Evolutionary conservation across 75 land plant species (phyloP).

Genomic region (Gnetum montanum): DNA sequence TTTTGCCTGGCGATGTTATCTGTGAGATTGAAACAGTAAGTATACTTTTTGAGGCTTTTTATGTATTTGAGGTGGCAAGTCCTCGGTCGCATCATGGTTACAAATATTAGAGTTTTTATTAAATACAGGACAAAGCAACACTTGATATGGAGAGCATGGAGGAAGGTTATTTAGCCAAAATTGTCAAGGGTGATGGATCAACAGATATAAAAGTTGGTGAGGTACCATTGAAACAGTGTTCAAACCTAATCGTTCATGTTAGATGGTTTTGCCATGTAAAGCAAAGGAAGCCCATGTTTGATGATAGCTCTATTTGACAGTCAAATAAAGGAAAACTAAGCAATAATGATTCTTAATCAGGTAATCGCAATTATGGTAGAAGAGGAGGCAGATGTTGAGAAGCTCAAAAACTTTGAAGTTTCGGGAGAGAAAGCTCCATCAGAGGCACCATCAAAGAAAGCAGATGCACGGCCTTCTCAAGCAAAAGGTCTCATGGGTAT

Average conservation of each 20-base stretch:
- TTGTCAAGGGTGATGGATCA: constrained; percentile 72
- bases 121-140: constrained; percentile 98
- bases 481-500: too few species aligned
- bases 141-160: constrained; percentile 99
- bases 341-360: constrained; percentile 18
- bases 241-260: too few species aligned
- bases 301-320: too few species aligned
- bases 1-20: constrained; percentile 92
- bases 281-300: too few species aligned
- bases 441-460: constrained; percentile 13
- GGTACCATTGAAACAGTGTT: constrained; percentile 53
- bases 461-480: too few species aligned
- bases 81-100: not conserved
- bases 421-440: constrained; percentile 44
- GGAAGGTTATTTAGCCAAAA: constrained; percentile 93
- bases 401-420: constrained; percentile 70
- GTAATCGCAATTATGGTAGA: constrained; percentile 85
- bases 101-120: not conserved
- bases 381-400: constrained; percentile 63
- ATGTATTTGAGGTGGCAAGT: too few species aligned
- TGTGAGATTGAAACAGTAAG: constrained; percentile 99
- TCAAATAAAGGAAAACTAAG: too few species aligned
- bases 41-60: not conserved
- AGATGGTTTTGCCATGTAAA: too few species aligned
- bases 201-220: constrained; percentile 94